A percentile compares a stretch with the other conserved stretches of the same genome.
Conservation (phyloP, 306 rosid species). For the barrel medic (Medicago truncatula) region MtrunA17r5.0-ANR NC_053044.1:55032001-55032500, state of each 20-base stretch:
- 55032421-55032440: constrained; percentile 44
- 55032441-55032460: constrained; percentile 19
- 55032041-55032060: constrained; percentile 97
- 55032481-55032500: background rate
- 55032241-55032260: constrained; percentile 31
- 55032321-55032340: constrained; percentile 97
- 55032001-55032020: constrained; percentile 86
- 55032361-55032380: constrained; percentile 96
- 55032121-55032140: constrained; percentile 93
- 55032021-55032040: constrained; percentile 93
- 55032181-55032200: constrained; percentile 42
- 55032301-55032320: constrained; percentile 88
- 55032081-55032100: constrained; percentile 99
- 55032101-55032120: constrained; percentile 90
- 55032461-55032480: background rate
- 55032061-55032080: constrained; percentile 73
- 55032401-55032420: constrained; percentile 99
- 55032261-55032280: constrained; percentile 29
- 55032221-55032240: background rate
- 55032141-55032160: constrained; percentile 87
- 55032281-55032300: constrained; percentile 87
- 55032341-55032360: constrained; percentile 97
- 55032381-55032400: constrained; percentile 96
- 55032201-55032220: constrained; percentile 14
- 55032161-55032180: constrained; percentile 58